Evolutionary conservation across 129 eudicot species (phyloP), one percentile per base, ranked within the genome.

Genomic region (Escallonia herrerae): DNA sequence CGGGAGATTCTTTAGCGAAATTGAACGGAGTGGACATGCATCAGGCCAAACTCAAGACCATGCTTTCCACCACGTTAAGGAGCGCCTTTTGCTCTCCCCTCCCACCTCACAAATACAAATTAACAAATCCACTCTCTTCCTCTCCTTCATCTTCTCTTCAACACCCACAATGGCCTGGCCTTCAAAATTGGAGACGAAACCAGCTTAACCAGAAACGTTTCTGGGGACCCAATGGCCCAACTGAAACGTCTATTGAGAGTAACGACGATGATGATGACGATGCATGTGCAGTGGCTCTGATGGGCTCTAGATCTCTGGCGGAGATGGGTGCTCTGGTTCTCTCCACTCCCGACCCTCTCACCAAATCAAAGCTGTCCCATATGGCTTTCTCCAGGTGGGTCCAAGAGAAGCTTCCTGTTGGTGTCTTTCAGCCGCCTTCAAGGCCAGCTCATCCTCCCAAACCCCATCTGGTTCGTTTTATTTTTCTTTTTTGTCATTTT

Each of bases 191-290:
- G 97, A 76, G 97, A 78, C 65, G 71, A 7, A 62, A 62, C 41
- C 71, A 86, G 5, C 67, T 87, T 15, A 87, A 91, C 79, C 73
- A 76, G 60, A 76, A 85, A 67, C 87, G 95, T n/a, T 59, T 75
- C 48, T 91, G 97, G 97, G 97, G 96, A 6, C 58, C 82, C n/a
- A 72, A 71, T 41, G 97, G 96, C 38, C 97, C 97, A 22, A 22
- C 33, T 47, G 41, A 79, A 59, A 77, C 79, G 22, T 54, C 33
- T 22, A 22, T 22, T 22, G 33, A 22, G 33, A 22, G 33, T 22
- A 22, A 22, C 33, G 33, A 22, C 1, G 33, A 22, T 22, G 33
- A 22, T 22, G 33, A 22, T 22, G 33, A 22, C 1, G 33, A 22
- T 22, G 33, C 33, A 22, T 22, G 33, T 22, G 33, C 33, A 22